Evolutionary conservation across 768 basidiomycete genomes (phyloP), one percentile per base, ranked within the genome.

Genomic region (Termitomyces sp.): DNA sequence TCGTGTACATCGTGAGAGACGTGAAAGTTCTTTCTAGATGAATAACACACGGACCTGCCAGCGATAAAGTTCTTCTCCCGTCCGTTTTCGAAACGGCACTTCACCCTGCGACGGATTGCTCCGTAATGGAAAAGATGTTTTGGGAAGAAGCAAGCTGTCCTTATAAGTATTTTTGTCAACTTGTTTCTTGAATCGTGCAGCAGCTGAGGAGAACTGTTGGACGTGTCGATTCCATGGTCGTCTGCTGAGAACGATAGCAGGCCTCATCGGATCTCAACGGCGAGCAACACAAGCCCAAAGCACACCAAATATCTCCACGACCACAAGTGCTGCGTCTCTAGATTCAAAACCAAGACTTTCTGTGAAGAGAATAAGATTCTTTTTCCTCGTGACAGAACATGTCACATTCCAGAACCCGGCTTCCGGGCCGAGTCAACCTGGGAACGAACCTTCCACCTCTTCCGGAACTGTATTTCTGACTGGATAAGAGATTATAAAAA

Each of bases 61-160:
- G 45, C 69, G 69, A 68, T 98, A 98, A 11, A 98, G 75, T 4
- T 81, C 79, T 29, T 87, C 85, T 37, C 87, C 86, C 4, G 89
- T 91, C 62, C 82, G 78, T 52, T 73, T 70, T 57, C 82, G 78
- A 62, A 84, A 86, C 19, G 73, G 73, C 9, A 73, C 71, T 62
- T 92, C 89, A 40, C 82, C 78, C 59, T 81, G 82, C n/a, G 76
- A 74, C 1, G 86, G 81, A 62, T 92, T 81, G 2, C 81, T 75
- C 74, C 89, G 82, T 47, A 93, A 76, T 2, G 91, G 85, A 67
- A 98, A 93, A 0, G 76, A 61, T 0, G 96, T 95, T 63, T 85
- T 87, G 0, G 96, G 96, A 3, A 98, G 82, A 3, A 85, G 78
- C 11, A 99, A 74, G 0, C 94, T 91, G 21, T 77, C 66, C 2